Base-by-base conservation (phyloP, 2,329 filamentous ascomycete genomes). In the Sporothrix protearum region DNA sequence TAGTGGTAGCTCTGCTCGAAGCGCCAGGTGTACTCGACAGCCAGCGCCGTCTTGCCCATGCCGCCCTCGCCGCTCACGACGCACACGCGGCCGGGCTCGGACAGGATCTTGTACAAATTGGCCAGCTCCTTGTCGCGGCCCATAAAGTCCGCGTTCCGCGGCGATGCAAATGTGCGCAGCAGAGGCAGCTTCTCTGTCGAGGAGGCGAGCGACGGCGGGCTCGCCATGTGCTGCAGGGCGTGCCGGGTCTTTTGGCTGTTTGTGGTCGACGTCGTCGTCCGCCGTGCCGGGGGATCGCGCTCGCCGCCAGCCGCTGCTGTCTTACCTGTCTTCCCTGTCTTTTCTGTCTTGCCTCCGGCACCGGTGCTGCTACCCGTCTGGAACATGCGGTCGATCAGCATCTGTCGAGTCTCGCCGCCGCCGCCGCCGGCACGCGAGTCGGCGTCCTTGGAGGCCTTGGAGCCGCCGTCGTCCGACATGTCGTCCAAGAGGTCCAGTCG, bases 31-130 rank as follows among this genome's bases (percentile, higher is more conserved):
- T 76, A 77, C 47, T 78, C 76, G 12, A 75, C 70, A 2, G 76
- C 76, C 1, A 76, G 72, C 2, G 76, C 70, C 19, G 76, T 76
- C 70, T 78, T 78, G 0, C 76, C 73, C 71, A 74, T 74, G 4
- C 73, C 73, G 7, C 71, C 71, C 28, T 74, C 72, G 25, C 71
- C 73, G 72, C 73, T 77, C 66, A 59, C 75, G 71, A 66, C 74
- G 70, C 71, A 75, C 14, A 75, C 74, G 1, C 63, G 68, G 12
- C 73, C 73, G 0, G 73, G 73, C 64, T 73, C 73, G 14, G 73
- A 74, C 55, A 74, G 49, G 10, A 74, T 73, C 39, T 73, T 74
- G 71, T 74, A 74, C 30, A 74, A 36, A 22, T 70, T 73, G 2
- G 68, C 73, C 22, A 75, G 64, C 66, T 73, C 73, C 53, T 70